These are phyloP conservation scores for Fusarium keratoplasticum DNA, from an alignment of 2,329 filamentous ascomycete species.

Conservation along the genomic window DNA sequence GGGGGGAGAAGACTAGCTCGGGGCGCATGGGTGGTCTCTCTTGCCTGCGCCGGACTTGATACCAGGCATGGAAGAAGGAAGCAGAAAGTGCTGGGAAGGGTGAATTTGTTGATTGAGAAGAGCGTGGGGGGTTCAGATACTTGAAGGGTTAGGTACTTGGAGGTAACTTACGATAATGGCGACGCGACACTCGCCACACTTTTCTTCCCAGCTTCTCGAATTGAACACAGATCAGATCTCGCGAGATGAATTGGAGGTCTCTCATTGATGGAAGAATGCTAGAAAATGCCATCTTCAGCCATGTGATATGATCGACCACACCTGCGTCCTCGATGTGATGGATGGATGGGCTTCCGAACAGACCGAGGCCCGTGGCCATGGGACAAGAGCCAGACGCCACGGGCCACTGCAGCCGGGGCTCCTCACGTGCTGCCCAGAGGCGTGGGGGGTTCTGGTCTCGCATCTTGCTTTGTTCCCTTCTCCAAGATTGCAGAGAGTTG, in stretches of 20 bases:
- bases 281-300: background rate
- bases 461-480: background rate
- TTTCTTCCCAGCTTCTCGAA: background rate
- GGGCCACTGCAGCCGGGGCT: constrained; percentile 36
- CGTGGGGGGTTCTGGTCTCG: constrained; percentile 34
- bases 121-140: constrained; percentile 21
- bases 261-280: constrained; percentile 14
- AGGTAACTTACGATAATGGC: constrained; percentile 14
- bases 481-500: background rate
- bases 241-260: background rate
- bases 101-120: background rate
- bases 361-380: background rate
- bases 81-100: background rate
- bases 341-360: background rate
- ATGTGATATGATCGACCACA: constrained; percentile 20
- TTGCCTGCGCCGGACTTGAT: background rate
- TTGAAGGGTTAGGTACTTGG: background rate
- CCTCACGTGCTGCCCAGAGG: constrained; percentile 35
- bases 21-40: background rate
- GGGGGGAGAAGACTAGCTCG: background rate
- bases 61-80: background rate
- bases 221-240: background rate
- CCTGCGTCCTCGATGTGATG: constrained; percentile 11
- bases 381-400: constrained; percentile 10
- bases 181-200: constrained; percentile 7